Base-by-base conservation (phyloP, 148 eudicot species). In the Nyssa sinensis region DNA sequence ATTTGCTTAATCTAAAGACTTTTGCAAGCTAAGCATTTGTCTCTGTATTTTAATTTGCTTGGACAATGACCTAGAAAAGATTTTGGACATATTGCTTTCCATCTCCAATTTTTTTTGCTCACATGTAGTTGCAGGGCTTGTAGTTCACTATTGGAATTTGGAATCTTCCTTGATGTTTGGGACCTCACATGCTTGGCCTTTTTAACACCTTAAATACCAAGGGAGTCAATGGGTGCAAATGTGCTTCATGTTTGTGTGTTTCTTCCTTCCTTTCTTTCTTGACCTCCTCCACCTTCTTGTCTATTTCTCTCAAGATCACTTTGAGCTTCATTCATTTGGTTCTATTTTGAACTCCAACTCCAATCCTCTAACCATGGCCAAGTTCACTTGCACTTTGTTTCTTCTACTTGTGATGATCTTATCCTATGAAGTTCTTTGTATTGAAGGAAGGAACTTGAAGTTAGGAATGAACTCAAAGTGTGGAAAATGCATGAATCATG, bases 361-460 rank as follows among this genome's bases (percentile, higher is more conserved):
- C 8, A 41, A 44, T 44, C 25, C 2, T 62, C 65, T 13, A 62
- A 12, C 65, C 16, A 62, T 62, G 65, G 5, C 65, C 17, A 62
- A 62, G 65, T 30, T 53, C 33, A n/a, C 21, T 55, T 33, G 33
- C 24, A 21, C 77, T 74, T 25, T 74, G 6, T 7, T 74, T 53
- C 24, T 74, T 41, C 44, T 44, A 11, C 17, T 74, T 28, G 27
- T 74, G 11, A 8, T 44, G 8, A 31, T 74, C 24, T 28, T 55
- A 11, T 53, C 62, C 31, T 13, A 23, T 29, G 51, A 64, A n/a
- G 24, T 64, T 24, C 27, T 74, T 64, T 0, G 24, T 51, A 27
- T 29, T 1, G 63, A 74, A 65, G 77, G 77, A 64, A 67, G 77
- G 31, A 75, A 75, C 11, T 6, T 29, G 65, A 59, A 59, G 63